Conservation (phyloP, 2,329 filamentous ascomycete species). For the Aspergillus ruber region DNA sequence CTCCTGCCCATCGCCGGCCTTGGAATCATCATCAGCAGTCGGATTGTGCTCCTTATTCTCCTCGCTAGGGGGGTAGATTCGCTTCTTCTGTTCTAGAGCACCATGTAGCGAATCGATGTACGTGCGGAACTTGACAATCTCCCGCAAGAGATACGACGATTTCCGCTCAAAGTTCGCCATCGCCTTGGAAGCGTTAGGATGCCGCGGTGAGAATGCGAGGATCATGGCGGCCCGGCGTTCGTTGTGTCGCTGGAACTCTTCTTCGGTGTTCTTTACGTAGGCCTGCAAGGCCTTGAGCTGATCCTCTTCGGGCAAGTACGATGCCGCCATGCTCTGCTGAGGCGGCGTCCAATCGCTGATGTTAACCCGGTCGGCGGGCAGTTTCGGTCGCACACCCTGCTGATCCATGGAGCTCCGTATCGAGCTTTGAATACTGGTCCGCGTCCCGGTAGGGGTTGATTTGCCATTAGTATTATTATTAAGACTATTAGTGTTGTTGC, state of each 20-base stretch:
- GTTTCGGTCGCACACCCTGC: conserved; percentile 55
- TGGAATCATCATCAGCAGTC: conserved; percentile 6
- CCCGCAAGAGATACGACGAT: conserved; percentile 79
- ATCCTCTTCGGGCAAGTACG: conserved; percentile 68
- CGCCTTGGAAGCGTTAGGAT: conserved; percentile 71
- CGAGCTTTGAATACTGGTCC: conserved; percentile 55
- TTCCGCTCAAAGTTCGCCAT: conserved; percentile 98
- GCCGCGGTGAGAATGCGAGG: conserved; percentile 78
- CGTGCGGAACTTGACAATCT: conserved; percentile 94
- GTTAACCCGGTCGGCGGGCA: conserved; percentile 76
- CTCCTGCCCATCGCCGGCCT: neutral
- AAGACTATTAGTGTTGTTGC: conserved; percentile 10
- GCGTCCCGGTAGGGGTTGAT: conserved; percentile 31
- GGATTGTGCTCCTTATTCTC: conserved; percentile 14
- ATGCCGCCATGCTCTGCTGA: conserved; percentile 81
- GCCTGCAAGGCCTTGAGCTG: conserved; percentile 67
- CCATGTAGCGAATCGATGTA: conserved; percentile 80
- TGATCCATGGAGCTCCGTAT: conserved; percentile 63
- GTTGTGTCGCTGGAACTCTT: conserved; percentile 80
- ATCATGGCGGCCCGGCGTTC: conserved; percentile 81
- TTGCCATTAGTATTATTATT: neutral
- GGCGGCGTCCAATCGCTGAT: conserved; percentile 88
- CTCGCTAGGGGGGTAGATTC: conserved; percentile 51
- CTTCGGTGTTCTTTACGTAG: conserved; percentile 81
- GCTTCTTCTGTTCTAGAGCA: conserved; percentile 62